Percentiles rank a stretch among this genome's conserved stretches.
These are phyloP conservation scores for Mortierella sp. DNA, from an alignment of 371 early-diverging fungal species.

Conservation along the genomic window DNA sequence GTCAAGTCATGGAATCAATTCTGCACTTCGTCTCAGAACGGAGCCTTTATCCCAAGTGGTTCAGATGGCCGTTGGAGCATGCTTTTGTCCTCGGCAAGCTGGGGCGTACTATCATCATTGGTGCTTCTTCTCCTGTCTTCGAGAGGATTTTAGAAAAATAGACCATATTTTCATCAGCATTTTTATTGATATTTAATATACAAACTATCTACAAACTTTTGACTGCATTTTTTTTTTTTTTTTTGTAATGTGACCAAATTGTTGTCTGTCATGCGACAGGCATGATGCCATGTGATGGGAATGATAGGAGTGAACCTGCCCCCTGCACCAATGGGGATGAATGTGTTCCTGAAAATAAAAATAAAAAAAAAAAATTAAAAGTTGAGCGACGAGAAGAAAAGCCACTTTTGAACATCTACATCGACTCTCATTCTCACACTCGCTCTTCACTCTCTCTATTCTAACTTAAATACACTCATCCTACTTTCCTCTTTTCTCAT, in stretches of 20 bases:
- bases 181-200: neutral
- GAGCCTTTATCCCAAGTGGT: constrained; percentile 19
- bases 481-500: neutral
- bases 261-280: neutral
- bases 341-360: no score
- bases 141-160: constrained; percentile 11
- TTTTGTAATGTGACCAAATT: neutral
- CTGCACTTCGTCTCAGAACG: constrained; percentile 20
- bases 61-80: constrained; percentile 7
- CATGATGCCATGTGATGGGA: no score
- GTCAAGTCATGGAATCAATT: constrained; percentile 34
- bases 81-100: constrained; percentile 8
- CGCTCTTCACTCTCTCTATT: neutral
- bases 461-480: neutral
- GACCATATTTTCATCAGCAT: neutral
- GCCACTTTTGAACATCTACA: neutral
- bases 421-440: neutral
- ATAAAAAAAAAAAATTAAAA: neutral
- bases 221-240: no score
- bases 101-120: constrained; percentile 7
- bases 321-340: no score
- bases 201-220: no score
- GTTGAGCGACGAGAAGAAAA: neutral
- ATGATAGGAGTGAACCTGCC: neutral
- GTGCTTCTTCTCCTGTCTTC: constrained; percentile 6